Conservation (phyloP, 306 rosid genomes). For the Mucuna pruriens region DNA sequence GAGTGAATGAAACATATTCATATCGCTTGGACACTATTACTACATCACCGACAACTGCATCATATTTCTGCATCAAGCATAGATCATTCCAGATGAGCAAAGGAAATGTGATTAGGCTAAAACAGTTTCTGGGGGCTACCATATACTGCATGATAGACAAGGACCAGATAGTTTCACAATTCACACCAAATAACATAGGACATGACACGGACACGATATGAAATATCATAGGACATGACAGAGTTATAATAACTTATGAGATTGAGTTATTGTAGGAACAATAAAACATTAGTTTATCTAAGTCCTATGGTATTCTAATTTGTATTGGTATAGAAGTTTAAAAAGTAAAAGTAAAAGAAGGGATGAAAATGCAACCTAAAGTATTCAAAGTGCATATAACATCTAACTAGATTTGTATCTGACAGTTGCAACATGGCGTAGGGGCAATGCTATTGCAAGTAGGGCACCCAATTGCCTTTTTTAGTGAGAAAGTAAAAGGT, state of each 20-base stretch:
- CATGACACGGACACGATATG: neutral
- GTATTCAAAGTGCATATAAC: no score
- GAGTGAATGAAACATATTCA: conserved; percentile 46
- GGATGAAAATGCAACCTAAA: no score
- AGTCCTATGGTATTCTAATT: neutral
- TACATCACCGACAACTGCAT: conserved; percentile 60
- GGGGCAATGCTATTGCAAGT: no score
- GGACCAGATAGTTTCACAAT: no score
- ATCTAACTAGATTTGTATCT: no score
- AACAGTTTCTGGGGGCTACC: neutral
- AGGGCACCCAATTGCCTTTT: no score
- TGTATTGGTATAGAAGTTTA: neutral
- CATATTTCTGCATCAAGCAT: conserved; percentile 27
- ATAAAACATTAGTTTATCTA: neutral
- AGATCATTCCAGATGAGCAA: neutral
- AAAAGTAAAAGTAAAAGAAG: no score
- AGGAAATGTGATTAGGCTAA: neutral
- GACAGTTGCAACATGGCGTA: no score
- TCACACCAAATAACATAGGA: no score
- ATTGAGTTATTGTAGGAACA: neutral
- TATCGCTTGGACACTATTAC: conserved; percentile 43
- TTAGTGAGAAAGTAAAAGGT: no score
- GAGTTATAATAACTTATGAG: no score
- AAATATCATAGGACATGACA: neutral
- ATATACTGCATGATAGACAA: neutral